These are phyloP conservation scores for Colletotrichum melonis DNA, from an alignment of 2,329 filamentous ascomycete species.

Conservation along the genomic window DNA sequence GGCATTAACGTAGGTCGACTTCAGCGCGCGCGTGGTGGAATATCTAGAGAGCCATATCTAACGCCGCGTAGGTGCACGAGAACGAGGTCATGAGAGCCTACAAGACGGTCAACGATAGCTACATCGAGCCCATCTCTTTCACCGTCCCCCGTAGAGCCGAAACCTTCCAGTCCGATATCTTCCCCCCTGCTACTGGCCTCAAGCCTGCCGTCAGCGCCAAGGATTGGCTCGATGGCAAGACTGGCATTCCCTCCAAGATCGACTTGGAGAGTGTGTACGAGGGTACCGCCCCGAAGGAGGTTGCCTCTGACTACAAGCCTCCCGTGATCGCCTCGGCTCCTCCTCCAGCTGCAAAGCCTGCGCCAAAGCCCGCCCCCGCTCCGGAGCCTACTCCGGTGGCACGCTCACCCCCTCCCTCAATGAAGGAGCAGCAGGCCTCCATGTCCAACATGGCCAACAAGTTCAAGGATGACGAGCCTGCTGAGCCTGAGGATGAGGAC, in stretches of 20 bases:
- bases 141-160: constrained; percentile 94
- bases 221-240: constrained; percentile 91
- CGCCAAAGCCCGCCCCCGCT: constrained; percentile 64
- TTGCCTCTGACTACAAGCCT: constrained; percentile 76
- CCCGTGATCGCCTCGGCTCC: constrained; percentile 57
- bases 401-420: constrained; percentile 69
- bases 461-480: constrained; percentile 79
- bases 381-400: constrained; percentile 55
- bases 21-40: neutral
- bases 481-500: constrained; percentile 69
- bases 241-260: constrained; percentile 87
- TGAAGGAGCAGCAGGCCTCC: constrained; percentile 88
- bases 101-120: constrained; percentile 95
- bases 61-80: constrained; percentile 76
- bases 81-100: constrained; percentile 96
- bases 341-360: constrained; percentile 56
- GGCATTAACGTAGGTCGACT: constrained; percentile 80
- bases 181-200: constrained; percentile 83
- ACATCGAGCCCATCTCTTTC: constrained; percentile 97
- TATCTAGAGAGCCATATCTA: constrained; percentile 32
- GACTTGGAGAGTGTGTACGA: constrained; percentile 94
- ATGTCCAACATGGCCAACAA: constrained; percentile 88
- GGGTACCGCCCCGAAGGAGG: constrained; percentile 81
- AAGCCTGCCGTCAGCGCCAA: constrained; percentile 83
- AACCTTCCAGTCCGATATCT: constrained; percentile 97